Conservation (phyloP, 2,329 filamentous ascomycete species). For the Neopestalotiopsis sp. region DNA sequence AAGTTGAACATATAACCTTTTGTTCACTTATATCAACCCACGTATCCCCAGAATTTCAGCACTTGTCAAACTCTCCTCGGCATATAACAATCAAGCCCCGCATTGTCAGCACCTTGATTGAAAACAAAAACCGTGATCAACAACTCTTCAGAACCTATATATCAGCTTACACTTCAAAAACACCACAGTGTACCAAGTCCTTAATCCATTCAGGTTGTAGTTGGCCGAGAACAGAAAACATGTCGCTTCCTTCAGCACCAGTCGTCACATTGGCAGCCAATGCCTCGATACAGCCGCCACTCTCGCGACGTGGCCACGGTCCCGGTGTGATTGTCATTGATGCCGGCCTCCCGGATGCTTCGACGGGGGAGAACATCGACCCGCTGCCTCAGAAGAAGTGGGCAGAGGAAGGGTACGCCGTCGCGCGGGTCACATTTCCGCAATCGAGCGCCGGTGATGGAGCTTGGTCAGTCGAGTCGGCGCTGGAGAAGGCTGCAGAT, state of each 20-base stretch:
- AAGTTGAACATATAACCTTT: not conserved
- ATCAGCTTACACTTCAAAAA: not conserved
- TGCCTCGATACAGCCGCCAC: constrained; percentile 16
- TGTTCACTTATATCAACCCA: not conserved
- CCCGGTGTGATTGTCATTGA: constrained; percentile 28
- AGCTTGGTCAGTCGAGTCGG: constrained; percentile 1
- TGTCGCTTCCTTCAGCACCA: constrained; percentile 9
- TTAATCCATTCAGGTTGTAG: not conserved
- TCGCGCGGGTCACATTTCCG: constrained; percentile 7
- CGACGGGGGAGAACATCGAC: not conserved
- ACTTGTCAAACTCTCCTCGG: not conserved
- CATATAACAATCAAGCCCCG: not conserved
- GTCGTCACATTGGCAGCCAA: constrained; percentile 12
- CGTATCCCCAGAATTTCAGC: not conserved
- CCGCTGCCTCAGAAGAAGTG: constrained; percentile 16
- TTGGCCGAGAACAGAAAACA: not conserved
- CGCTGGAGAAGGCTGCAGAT: constrained; percentile 16
- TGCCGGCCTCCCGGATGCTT: not conserved
- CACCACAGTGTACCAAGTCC: not conserved
- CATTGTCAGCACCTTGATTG: not conserved
- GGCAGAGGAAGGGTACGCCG: constrained; percentile 18
- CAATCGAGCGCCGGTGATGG: constrained; percentile 1
- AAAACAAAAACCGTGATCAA: not conserved
- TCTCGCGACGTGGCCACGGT: constrained; percentile 23
- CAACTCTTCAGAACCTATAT: not conserved